These are phyloP conservation scores for Hypoxylon crocopeplum DNA, from an alignment of 495 filamentous ascomycete species.

Conservation along the genomic window DNA sequence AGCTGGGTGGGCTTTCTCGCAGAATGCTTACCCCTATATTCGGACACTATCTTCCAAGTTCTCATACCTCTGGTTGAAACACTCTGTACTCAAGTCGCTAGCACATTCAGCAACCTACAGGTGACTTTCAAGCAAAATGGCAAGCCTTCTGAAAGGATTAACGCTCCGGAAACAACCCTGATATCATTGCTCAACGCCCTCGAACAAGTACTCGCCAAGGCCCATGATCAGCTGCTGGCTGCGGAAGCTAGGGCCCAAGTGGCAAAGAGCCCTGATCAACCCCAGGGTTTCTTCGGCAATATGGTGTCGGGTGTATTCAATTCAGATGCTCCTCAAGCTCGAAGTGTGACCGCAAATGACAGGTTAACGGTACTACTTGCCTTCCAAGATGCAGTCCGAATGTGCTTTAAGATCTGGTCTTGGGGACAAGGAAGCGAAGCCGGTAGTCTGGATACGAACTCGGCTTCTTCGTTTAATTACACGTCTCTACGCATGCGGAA, in stretches of 20 bases:
- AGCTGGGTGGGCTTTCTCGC: constrained; percentile 90
- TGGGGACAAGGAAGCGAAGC: constrained; percentile 76
- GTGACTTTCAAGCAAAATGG: constrained; percentile 57
- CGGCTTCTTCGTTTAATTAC: constrained; percentile 84
- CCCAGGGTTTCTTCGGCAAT: constrained; percentile 93
- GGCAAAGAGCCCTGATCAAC: constrained; percentile 80
- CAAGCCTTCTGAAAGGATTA: constrained; percentile 37
- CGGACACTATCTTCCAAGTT: constrained; percentile 84
- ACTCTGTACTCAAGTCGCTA: constrained; percentile 76
- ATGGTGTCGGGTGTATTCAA: constrained; percentile 95
- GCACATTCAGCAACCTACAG: constrained; percentile 70
- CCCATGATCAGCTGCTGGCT: constrained; percentile 80
- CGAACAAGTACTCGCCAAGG: constrained; percentile 85
- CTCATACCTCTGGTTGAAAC: constrained; percentile 89
- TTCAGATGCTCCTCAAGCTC: constrained; percentile 74
- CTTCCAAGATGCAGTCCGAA: constrained; percentile 92
- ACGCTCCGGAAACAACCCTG: constrained; percentile 68
- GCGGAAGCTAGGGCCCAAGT: constrained; percentile 74
- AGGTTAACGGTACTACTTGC: constrained; percentile 92
- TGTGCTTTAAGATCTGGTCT: constrained; percentile 93
- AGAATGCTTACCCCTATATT: constrained; percentile 82
- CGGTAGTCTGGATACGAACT: constrained; percentile 66
- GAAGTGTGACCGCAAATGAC: constrained; percentile 87
- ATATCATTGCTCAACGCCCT: constrained; percentile 86
- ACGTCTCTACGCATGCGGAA: constrained; percentile 90